Percentiles rank a stretch among this genome's conserved stretches.
These are phyloP conservation scores for Phyllosticta citrichinensis DNA, from an alignment of 2,329 filamentous ascomycete species.

Conservation along the genomic window DNA sequence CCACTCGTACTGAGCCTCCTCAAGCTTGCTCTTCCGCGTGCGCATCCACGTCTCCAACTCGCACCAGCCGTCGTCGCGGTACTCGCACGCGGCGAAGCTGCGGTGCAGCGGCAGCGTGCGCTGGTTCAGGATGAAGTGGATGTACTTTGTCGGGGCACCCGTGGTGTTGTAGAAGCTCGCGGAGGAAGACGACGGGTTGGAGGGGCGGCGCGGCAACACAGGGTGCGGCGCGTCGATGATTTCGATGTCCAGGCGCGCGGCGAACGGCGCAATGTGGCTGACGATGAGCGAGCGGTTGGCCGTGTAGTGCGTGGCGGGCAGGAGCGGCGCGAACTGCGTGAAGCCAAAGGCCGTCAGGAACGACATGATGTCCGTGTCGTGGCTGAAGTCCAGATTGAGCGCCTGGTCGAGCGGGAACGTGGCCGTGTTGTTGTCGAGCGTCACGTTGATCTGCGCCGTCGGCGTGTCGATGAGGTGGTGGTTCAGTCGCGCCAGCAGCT, in stretches of 20 bases:
- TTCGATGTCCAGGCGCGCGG: conserved; percentile 62
- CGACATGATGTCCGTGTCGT: conserved; percentile 64
- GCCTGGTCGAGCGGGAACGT: conserved; percentile 67
- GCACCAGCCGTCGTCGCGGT: conserved; percentile 66
- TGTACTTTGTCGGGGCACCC: conserved; percentile 52
- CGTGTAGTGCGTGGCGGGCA: conserved; percentile 45
- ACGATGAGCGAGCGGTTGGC: conserved; percentile 52
- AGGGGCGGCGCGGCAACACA: conserved; percentile 33
- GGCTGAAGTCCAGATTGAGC: conserved; percentile 68
- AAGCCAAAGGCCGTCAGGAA: conserved; percentile 65
- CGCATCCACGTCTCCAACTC: conserved; percentile 59
- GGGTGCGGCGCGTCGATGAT: conserved; percentile 59
- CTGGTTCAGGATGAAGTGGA: conserved; percentile 68
- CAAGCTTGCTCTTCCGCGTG: conserved; percentile 49
- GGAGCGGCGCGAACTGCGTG: conserved; percentile 52
- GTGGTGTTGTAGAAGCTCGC: conserved; percentile 3
- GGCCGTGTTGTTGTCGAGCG: conserved; percentile 53
- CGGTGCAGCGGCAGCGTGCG: conserved; percentile 58
- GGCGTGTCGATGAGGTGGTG: conserved; percentile 46
- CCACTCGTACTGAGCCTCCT: conserved; percentile 51
- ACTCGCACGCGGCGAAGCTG: conserved; percentile 56
- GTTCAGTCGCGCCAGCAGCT: conserved; percentile 59
- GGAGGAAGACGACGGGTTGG: conserved; percentile 24
- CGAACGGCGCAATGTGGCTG: conserved; percentile 61
- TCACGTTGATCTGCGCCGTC: conserved; percentile 48